Conservation (phyloP, 2,329 filamentous ascomycete species). For the Hymenoscyphus fraxineus region DNA sequence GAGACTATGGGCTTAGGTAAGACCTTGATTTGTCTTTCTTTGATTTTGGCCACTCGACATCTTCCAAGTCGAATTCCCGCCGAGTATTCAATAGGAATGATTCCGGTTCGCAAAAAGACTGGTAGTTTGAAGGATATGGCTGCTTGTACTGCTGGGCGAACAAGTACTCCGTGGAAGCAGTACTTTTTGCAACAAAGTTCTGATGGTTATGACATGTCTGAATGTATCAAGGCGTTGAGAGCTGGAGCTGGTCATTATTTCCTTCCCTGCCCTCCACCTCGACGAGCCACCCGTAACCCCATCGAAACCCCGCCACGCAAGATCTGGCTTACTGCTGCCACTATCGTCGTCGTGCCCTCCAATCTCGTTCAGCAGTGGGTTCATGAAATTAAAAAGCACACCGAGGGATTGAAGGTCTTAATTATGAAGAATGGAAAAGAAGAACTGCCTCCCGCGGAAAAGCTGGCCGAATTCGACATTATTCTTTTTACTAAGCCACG, state of each 20-base stretch:
- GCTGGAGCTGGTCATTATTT: conserved; percentile 58
- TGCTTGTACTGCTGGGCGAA: conserved; percentile 62
- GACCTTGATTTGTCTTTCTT: conserved; percentile 77
- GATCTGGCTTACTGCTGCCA: conserved; percentile 64
- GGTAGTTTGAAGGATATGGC: conserved; percentile 73
- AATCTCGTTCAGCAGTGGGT: conserved; percentile 85
- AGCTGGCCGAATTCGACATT: conserved; percentile 67
- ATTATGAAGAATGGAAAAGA: conserved; percentile 52
- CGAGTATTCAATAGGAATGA: conserved; percentile 46
- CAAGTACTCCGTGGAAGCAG: conserved; percentile 66
- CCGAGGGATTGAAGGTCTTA: conserved; percentile 60
- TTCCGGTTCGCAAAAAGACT: conserved; percentile 42
- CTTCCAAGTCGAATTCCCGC: conserved; percentile 65
- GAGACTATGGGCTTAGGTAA: conserved; percentile 84
- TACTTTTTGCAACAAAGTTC: conserved; percentile 49
- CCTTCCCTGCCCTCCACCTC: conserved; percentile 45
- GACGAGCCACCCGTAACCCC: conserved; percentile 39
- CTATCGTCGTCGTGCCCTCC: conserved; percentile 74
- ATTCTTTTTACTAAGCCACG: conserved; percentile 71
- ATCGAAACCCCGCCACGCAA: conserved; percentile 40
- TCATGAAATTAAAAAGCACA: conserved; percentile 76
- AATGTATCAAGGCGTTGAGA: conserved; percentile 54
- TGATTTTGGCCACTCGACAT: conserved; percentile 71
- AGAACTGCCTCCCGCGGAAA: conserved; percentile 52
- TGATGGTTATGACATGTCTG: conserved; percentile 44